Percentiles rank a stretch among this genome's conserved stretches.
Evolutionary conservation across 2,329 filamentous ascomycete species (phyloP).

Genomic region (Cytospora schulzeri): DNA sequence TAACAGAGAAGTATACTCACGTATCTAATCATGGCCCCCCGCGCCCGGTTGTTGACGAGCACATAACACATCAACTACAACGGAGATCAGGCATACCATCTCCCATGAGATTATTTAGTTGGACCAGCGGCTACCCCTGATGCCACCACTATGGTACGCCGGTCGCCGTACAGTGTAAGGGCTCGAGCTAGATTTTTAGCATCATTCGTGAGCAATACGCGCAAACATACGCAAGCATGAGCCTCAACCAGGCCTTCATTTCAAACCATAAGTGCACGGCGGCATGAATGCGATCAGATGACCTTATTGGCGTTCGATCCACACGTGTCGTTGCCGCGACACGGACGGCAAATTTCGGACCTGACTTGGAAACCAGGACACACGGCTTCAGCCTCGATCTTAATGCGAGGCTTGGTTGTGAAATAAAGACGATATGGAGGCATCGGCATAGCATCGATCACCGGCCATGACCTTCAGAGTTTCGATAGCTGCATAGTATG

Average conservation of each 20-base stretch:
- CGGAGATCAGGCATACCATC: neutral
- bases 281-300: too few relatives aligned
- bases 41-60: neutral
- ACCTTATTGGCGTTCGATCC: neutral
- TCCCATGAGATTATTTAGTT: neutral
- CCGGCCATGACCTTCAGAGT: neutral
- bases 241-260: neutral
- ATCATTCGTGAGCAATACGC: neutral
- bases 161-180: neutral
- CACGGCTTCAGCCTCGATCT: too few relatives aligned
- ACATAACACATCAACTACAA: too few relatives aligned
- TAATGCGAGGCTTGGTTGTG: too few relatives aligned
- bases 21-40: neutral
- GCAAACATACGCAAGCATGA: neutral
- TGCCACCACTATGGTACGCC: neutral
- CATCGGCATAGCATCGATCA: neutral
- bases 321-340: neutral
- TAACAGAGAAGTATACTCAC: neutral
- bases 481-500: neutral
- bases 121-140: neutral
- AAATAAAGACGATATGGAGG: too few relatives aligned
- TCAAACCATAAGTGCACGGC: neutral
- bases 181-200: neutral
- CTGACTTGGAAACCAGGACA: too few relatives aligned
- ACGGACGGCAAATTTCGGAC: too few relatives aligned